Percentiles rank a stretch among this genome's conserved stretches.
These are phyloP conservation scores for Plasmopara viticola DNA, from an alignment of 352 stramenopile genomes.

Conservation along the genomic window DNA sequence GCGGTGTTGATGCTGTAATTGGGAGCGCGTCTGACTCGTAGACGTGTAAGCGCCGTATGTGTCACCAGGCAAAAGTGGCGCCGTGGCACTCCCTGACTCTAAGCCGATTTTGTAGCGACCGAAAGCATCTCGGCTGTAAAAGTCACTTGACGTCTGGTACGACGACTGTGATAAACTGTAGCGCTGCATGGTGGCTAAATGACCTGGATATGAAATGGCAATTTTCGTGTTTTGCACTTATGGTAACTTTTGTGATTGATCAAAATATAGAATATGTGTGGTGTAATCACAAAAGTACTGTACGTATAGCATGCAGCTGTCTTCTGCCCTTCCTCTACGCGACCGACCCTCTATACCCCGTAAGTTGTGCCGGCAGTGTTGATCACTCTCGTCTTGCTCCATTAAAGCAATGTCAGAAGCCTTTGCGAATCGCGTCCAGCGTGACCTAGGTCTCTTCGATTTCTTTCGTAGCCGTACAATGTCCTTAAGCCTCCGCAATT, in stretches of 20 bases:
- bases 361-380: too few species aligned
- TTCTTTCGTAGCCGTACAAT: conserved; percentile 66
- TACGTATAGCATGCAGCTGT: too few species aligned
- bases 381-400: not conserved
- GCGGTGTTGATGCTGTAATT: conserved; percentile 22
- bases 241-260: too few species aligned
- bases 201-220: too few species aligned
- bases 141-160: conserved; percentile 1
- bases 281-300: too few species aligned
- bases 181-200: conserved; percentile 15
- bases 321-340: too few species aligned
- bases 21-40: conserved; percentile 16
- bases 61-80: conserved; percentile 9
- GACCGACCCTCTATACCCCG: too few species aligned
- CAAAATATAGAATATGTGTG: too few species aligned
- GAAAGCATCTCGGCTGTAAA: conserved; percentile 17
- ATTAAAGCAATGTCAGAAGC: conserved; percentile 22
- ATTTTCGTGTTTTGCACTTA: too few species aligned
- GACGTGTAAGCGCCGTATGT: conserved; percentile 20
- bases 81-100: conserved; percentile 4
- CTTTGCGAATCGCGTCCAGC: conserved; percentile 20
- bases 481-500: conserved; percentile 28
- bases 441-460: conserved; percentile 59
- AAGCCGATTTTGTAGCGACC: conserved; percentile 14
- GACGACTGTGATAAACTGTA: conserved; percentile 17